These are phyloP conservation scores for Ilyonectria mors-panacis DNA, from an alignment of 2,329 filamentous ascomycete genomes.

Conservation along the genomic window DNA sequence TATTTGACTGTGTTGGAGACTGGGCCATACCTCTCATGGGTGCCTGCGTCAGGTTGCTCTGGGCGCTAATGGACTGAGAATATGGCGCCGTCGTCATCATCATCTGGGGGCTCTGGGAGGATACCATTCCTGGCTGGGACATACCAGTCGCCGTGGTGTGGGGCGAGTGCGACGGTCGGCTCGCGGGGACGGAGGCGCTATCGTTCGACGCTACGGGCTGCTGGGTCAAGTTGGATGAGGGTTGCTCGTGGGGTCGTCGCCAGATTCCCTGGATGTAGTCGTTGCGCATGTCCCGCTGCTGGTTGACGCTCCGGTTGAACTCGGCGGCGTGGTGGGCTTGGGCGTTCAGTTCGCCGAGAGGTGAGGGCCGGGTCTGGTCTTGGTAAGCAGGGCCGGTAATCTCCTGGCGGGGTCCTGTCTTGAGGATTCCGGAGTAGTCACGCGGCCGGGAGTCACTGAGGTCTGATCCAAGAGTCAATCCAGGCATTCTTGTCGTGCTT, in stretches of 20 bases:
- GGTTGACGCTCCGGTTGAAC: slow-evolving; percentile 87
- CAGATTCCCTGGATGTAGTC: slow-evolving; percentile 88
- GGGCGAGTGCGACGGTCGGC: slow-evolving; percentile 71
- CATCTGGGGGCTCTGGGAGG: slow-evolving; percentile 75
- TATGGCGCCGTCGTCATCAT: slow-evolving; percentile 78
- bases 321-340: slow-evolving; percentile 92
- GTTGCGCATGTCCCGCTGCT: slow-evolving; percentile 83
- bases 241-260: slow-evolving; percentile 86
- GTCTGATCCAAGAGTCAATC: slow-evolving; percentile 86
- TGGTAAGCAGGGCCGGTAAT: slow-evolving; percentile 89
- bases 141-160: slow-evolving; percentile 68
- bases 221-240: slow-evolving; percentile 66
- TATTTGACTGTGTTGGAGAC: slow-evolving; percentile 71
- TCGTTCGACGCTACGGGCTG: slow-evolving; percentile 63
- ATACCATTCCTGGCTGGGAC: slow-evolving; percentile 70
- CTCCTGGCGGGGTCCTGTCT: slow-evolving; percentile 88
- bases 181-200: slow-evolving; percentile 60
- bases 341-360: slow-evolving; percentile 83
- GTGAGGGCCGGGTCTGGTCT: slow-evolving; percentile 84
- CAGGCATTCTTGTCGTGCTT: slow-evolving; percentile 80
- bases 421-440: slow-evolving; percentile 85
- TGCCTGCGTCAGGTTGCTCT: slow-evolving; percentile 80
- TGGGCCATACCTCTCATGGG: slow-evolving; percentile 78
- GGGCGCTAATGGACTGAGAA: slow-evolving; percentile 79
- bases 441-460: slow-evolving; percentile 82